Conservation (phyloP, 345 rosid genomes). For the Eucalyptus cloeziana region DNA sequence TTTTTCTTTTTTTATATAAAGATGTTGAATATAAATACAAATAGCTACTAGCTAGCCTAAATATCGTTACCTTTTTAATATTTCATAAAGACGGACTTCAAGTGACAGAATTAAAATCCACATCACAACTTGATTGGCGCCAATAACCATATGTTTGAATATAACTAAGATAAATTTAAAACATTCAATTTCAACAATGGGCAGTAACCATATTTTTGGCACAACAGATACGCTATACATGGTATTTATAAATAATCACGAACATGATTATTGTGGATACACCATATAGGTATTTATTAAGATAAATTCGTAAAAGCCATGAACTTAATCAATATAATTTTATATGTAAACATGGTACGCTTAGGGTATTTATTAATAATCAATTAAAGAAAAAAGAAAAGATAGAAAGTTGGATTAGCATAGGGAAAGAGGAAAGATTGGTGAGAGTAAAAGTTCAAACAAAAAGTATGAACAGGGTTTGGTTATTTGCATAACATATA, state of each 20-base stretch:
- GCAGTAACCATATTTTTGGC: background rate
- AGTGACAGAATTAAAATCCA: background rate
- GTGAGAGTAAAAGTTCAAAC: background rate
- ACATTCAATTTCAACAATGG: background rate
- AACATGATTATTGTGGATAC: background rate
- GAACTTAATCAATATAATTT: background rate
- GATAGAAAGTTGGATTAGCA: background rate
- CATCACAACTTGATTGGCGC: background rate
- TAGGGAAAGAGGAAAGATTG: background rate
- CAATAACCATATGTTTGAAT: background rate
- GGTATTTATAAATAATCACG: background rate
- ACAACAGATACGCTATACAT: background rate
- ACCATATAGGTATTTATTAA: background rate
- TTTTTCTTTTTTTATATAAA: background rate
- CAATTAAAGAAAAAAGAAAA: background rate
- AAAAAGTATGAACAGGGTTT: background rate
- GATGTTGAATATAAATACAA: background rate
- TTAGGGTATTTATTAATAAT: background rate
- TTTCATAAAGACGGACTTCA: background rate
- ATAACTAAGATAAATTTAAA: background rate
- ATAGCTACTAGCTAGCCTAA: background rate
- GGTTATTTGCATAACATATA: background rate
- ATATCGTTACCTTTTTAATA: background rate
- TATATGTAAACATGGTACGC: background rate
- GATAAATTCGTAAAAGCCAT: background rate